Conservation (phyloP, 768 basidiomycete species). For the Tylopilus rubrobrunneus region DNA sequence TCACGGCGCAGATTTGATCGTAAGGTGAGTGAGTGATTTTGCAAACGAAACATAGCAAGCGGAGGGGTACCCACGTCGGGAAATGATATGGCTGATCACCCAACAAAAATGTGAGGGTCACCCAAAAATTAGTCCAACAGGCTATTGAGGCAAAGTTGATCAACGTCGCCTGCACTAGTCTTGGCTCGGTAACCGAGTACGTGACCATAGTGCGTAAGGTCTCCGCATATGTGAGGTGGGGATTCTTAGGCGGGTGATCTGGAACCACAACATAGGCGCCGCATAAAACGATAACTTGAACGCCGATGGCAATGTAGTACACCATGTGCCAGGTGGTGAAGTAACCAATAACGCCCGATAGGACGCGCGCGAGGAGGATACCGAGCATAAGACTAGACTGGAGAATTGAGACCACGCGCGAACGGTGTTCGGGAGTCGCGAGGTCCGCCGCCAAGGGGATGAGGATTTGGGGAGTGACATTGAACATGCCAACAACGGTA, state of each 20-base stretch:
- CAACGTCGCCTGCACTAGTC: slow-evolving; percentile 34
- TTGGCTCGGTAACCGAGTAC: slow-evolving; percentile 38
- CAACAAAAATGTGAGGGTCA: slow-evolving; percentile 46
- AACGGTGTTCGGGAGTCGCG: slow-evolving; percentile 28
- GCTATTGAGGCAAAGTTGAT: slow-evolving; percentile 29
- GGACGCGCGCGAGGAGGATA: slow-evolving; percentile 29
- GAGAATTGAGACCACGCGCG: slow-evolving; percentile 30
- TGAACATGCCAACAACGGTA: slow-evolving; percentile 36
- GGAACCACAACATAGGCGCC: slow-evolving; percentile 35
- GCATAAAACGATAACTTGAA: slow-evolving; percentile 27
- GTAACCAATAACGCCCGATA: slow-evolving; percentile 39
- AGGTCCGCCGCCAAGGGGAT: slow-evolving; percentile 46
- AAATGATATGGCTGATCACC: slow-evolving; percentile 38
- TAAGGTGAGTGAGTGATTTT: not conserved
- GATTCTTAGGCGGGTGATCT: slow-evolving; percentile 39
- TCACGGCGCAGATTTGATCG: not conserved
- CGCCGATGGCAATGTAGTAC: slow-evolving; percentile 41
- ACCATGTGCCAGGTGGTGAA: slow-evolving; percentile 39
- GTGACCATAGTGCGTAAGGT: slow-evolving; percentile 38
- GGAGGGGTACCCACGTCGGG: slow-evolving; percentile 23
- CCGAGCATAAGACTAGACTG: slow-evolving; percentile 28
- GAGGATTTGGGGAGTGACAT: slow-evolving; percentile 38
- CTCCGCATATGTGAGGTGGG: slow-evolving; percentile 32
- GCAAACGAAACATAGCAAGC: not conserved
- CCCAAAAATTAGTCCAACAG: slow-evolving; percentile 36